Conservation (phyloP, 2,329 filamentous ascomycete genomes). For the Paracorniculantispora psalliotae region DNA sequence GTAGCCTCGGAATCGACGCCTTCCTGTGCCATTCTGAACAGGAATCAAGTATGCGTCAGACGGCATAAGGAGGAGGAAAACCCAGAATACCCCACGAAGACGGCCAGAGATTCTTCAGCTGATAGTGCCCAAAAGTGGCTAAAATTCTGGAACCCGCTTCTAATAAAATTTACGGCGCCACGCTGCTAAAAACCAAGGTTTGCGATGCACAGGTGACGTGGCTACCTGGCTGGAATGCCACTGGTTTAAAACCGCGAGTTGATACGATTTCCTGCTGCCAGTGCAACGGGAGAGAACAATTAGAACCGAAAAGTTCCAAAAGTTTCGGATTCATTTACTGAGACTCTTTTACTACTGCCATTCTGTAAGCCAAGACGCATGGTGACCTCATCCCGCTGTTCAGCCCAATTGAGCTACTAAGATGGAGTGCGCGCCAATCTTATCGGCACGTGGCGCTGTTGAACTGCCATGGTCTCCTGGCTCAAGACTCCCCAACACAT, state of each 20-base stretch:
- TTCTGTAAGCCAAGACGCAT: neutral
- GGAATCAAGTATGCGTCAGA: neutral
- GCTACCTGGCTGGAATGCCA: neutral
- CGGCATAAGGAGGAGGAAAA: neutral
- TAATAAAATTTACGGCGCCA: neutral
- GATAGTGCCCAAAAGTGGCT: neutral
- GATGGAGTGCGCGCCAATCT: conserved; percentile 4
- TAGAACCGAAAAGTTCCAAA: too few species aligned
- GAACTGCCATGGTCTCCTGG: neutral
- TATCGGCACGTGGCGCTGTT: conserved; percentile 9
- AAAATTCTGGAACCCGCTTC: neutral
- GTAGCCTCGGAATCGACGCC: neutral
- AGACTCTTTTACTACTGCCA: neutral
- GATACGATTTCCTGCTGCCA: too few species aligned
- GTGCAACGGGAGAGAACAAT: too few species aligned
- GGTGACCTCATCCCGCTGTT: neutral
- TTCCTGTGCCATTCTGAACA: neutral
- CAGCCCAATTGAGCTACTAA: neutral
- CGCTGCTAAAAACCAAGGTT: conserved; percentile 16
- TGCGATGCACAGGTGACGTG: conserved; percentile 4
- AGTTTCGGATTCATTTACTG: too few species aligned
- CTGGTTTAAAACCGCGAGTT: too few species aligned
- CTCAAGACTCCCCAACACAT: neutral
- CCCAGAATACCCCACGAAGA: neutral
- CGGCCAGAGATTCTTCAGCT: neutral